Base-by-base conservation (phyloP, 2,329 filamentous ascomycete species). In the Arthrobotrys pseudoclavata region DNA sequence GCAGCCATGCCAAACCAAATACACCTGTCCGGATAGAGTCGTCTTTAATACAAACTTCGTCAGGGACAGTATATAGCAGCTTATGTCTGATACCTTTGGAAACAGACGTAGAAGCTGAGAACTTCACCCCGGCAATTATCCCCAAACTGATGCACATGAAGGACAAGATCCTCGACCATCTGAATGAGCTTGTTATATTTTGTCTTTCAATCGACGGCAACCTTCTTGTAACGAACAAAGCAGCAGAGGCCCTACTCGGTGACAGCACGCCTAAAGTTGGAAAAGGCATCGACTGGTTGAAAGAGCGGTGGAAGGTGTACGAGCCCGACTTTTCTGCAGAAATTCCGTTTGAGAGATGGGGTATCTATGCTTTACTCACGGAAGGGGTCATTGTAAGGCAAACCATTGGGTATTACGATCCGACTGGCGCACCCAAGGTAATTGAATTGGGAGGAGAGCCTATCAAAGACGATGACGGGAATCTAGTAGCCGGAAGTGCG, bases 331-430 rank as follows among this genome's bases (percentile, higher is more conserved):
- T 78, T 60, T 78, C 74, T 29, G 74, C 67, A 40, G 69, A 71
- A 37, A 71, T 78, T 34, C 74, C 74, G 52, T 78, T 78, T 52
- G 74, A 78, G 55, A 78, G 60, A 68, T 78, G 74, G 74, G 67
- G 74, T 15, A 78, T 78, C 13, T 78, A 78, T 37, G 12, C 67
- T 22, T 37, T 78, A 4, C 63, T 78, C 34, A 78, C 74, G 13
- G 48, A 78, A 45, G 74, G 74, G 15, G 68, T 48, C 10, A 69
- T 72, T 29, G 74, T 78, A 18, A 47, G 74, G 20, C 74, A 78
- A 55, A 78, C 74, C 5, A 72, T 78, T 26, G 74, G 74, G 20
- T 72, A 72, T 37, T 68, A 63, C 53, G 74, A 78, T 22, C 61
- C 74, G 13, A 37, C 24, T 37, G 74, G 74, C 15, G 34, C 26